phyloP scores from a whole-genome alignment of 2,329 filamentous ascomycete genomes.

The Sclerotinia sclerotiorum region DNA sequence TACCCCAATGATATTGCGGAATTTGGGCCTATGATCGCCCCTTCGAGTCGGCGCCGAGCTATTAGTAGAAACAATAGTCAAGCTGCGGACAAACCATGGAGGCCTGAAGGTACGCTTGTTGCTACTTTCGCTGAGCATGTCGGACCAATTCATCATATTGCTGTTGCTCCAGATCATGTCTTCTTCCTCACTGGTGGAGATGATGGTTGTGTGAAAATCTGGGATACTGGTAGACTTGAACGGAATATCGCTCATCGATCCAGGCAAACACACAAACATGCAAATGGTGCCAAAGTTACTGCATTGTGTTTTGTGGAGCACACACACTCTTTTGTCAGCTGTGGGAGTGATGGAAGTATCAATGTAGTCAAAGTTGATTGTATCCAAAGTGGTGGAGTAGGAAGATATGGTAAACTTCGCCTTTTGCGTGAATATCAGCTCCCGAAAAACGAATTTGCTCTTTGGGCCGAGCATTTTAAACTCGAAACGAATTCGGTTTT shows the following conservation, averaged over 20 bases:
- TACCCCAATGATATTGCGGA: conserved; percentile 64
- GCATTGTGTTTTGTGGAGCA: conserved; percentile 89
- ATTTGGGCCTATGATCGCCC: conserved; percentile 79
- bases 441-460: conserved; percentile 68
- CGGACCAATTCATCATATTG: conserved; percentile 76
- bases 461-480: conserved; percentile 92
- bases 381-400: conserved; percentile 54
- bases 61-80: conserved; percentile 42
- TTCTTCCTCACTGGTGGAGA: conserved; percentile 95
- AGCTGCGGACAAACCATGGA: conserved; percentile 64
- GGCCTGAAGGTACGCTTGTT: conserved; percentile 78
- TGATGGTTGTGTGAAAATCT: conserved; percentile 86
- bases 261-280: conserved; percentile 79
- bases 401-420: conserved; percentile 76
- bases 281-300: conserved; percentile 68
- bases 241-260: conserved; percentile 87
- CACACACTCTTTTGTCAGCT: conserved; percentile 90
- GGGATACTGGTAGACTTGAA: conserved; percentile 88
- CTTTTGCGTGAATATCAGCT: conserved; percentile 80
- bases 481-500: conserved; percentile 79
- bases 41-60: conserved; percentile 57
- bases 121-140: conserved; percentile 88
- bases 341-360: conserved; percentile 84
- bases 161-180: conserved; percentile 81
- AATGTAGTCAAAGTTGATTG: conserved; percentile 76